A percentile compares a stretch with the other conserved stretches of the same genome.
phyloP scores from a whole-genome alignment of 1,284 basidiomycete species.

The Golubevia pallescens region DNA sequence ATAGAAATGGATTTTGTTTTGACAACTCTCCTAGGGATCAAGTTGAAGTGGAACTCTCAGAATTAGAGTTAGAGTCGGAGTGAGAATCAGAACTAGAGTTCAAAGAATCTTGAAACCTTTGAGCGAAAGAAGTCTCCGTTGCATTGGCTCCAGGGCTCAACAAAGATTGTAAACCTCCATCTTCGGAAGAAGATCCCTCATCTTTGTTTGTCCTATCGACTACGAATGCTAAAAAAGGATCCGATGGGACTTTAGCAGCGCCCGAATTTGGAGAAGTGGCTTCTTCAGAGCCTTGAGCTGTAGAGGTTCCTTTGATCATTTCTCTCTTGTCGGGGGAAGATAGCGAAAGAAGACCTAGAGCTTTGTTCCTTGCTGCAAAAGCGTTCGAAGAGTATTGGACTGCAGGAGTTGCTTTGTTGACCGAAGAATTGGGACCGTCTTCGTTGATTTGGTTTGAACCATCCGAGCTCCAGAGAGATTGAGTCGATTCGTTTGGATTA shows the following conservation, averaged over 20 bases:
- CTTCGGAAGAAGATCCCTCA: not conserved
- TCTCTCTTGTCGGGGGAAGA: conserved; percentile 6
- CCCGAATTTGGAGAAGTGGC: conserved; percentile 8
- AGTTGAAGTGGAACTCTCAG: not conserved
- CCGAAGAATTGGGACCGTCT: conserved; percentile 32
- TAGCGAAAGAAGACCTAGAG: conserved; percentile 3
- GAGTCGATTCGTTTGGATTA: not conserved
- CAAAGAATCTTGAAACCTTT: not conserved
- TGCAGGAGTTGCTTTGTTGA: conserved; percentile 16
- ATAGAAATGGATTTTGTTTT: not conserved
- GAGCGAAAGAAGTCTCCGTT: not conserved
- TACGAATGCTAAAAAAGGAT: conserved; percentile 45
- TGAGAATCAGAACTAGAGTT: not conserved
- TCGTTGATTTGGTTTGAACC: conserved; percentile 3
- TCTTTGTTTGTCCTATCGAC: conserved; percentile 14
- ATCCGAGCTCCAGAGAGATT: not conserved
- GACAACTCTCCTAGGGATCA: not conserved
- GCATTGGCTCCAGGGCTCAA: conserved; percentile 1
- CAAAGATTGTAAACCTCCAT: not conserved
- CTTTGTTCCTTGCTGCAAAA: not conserved
- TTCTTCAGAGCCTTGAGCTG: conserved; percentile 1
- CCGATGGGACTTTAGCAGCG: conserved; percentile 17
- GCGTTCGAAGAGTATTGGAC: not conserved
- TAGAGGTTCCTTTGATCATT: not conserved
- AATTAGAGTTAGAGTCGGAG: not conserved